phyloP scores from a whole-genome alignment of 2,329 filamentous ascomycete species.

The Cordyceps militaris region DNA sequence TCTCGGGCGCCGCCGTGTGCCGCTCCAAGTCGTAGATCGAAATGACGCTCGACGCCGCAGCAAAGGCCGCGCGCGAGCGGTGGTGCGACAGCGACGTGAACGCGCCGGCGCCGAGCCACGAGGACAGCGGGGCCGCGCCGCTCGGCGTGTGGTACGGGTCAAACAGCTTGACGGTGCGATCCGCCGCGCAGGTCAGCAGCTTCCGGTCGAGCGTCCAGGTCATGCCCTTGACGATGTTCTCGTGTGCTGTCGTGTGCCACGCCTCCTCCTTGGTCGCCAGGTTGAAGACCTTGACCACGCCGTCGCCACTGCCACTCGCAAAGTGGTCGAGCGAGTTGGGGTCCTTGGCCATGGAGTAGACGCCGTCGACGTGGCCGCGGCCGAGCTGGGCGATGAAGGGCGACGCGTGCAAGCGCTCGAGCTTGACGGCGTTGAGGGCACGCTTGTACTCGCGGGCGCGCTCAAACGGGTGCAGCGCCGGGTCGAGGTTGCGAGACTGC shows the following conservation, averaged over 20 bases:
- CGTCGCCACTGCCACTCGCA: constrained; percentile 83
- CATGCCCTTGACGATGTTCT: constrained; percentile 87
- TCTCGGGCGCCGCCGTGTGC: constrained; percentile 73
- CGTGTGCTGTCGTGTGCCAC: constrained; percentile 76
- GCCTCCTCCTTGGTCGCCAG: constrained; percentile 63
- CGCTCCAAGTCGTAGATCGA: constrained; percentile 84
- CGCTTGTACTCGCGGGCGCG: constrained; percentile 66
- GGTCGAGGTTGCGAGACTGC: constrained; percentile 67
- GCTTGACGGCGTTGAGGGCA: constrained; percentile 70
- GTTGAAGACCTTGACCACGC: constrained; percentile 90
- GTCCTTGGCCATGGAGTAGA: constrained; percentile 73
- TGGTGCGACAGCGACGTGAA: constrained; percentile 85
- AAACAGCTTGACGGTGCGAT: constrained; percentile 83
- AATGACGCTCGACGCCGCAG: constrained; percentile 68
- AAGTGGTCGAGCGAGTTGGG: constrained; percentile 65
- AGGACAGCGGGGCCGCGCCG: constrained; percentile 66
- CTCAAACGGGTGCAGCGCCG: constrained; percentile 84
- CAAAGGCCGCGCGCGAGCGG: constrained; percentile 69
- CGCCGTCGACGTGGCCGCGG: constrained; percentile 82
- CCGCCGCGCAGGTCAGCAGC: constrained; percentile 77
- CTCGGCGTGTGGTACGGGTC: constrained; percentile 73
- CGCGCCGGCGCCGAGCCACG: constrained; percentile 74
- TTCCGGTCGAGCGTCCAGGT: constrained; percentile 84
- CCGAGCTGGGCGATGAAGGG: constrained; percentile 80
- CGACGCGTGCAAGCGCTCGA: constrained; percentile 80